These are phyloP conservation scores for Yamadazyma philogaea DNA, from an alignment of 805 yeast genomes.

Conservation along the genomic window DNA sequence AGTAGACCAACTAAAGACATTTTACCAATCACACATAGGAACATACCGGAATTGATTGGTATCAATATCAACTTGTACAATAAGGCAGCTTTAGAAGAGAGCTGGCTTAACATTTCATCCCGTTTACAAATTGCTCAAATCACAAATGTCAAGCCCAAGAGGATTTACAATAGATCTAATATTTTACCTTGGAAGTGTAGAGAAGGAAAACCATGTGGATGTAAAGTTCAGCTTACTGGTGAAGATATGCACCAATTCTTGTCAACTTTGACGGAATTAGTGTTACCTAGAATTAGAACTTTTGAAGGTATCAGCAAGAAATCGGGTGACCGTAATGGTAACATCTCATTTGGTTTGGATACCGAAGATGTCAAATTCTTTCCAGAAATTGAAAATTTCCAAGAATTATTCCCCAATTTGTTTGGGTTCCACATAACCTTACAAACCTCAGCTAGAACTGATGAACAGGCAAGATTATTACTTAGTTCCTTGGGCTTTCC, in stretches of 20 bases:
- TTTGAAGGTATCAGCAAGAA: constrained; percentile 73
- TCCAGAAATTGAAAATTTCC: constrained; percentile 91
- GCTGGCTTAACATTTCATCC: constrained; percentile 73
- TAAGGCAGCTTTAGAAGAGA: constrained; percentile 64
- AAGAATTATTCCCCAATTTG: constrained; percentile 83
- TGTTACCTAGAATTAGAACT: constrained; percentile 87
- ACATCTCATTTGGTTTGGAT: constrained; percentile 77
- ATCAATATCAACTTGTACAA: constrained; percentile 76
- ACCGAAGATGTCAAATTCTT: constrained; percentile 75
- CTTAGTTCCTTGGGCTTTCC: constrained; percentile 82
- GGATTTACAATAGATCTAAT: constrained; percentile 71
- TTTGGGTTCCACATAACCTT: constrained; percentile 84
- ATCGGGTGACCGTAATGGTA: constrained; percentile 83
- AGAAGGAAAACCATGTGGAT: constrained; percentile 89
- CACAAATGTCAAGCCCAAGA: constrained; percentile 82
- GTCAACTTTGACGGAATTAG: constrained; percentile 83
- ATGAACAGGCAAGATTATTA: constrained; percentile 81
- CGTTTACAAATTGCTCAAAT: constrained; percentile 83
- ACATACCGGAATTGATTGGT: constrained; percentile 69
- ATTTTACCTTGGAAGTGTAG: constrained; percentile 84
- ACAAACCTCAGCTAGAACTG: constrained; percentile 87
- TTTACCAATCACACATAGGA: constrained; percentile 59
- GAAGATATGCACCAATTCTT: constrained; percentile 82
- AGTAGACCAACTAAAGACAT: constrained; percentile 72
- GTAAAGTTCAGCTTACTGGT: constrained; percentile 73